These are phyloP conservation scores for Trametes cinnabarina DNA, from an alignment of 768 basidiomycete species.

Conservation along the genomic window DNA sequence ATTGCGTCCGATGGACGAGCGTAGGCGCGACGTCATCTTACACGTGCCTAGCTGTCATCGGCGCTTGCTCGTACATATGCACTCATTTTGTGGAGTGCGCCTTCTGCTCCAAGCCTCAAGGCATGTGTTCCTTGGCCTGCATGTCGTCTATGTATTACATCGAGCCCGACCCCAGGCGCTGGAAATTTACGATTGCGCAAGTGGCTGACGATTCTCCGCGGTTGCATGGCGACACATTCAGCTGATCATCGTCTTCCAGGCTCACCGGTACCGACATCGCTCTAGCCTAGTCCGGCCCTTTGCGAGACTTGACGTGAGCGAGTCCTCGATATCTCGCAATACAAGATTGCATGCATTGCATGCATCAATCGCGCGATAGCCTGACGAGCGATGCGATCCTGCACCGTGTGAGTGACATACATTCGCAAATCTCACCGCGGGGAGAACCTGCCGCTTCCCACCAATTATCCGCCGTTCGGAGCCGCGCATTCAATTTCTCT, in stretches of 20 bases:
- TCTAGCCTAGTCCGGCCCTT: too few species aligned
- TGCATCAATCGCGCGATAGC: too few species aligned
- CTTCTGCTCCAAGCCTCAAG: neutral
- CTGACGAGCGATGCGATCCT: too few species aligned
- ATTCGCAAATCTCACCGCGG: too few species aligned
- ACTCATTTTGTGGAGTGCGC: neutral
- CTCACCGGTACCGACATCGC: too few species aligned
- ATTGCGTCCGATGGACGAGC: neutral
- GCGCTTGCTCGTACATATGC: neutral
- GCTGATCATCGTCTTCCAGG: neutral
- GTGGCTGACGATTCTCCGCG: neutral
- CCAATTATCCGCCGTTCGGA: too few species aligned
- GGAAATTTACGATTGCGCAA: neutral
- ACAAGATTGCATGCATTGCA: too few species aligned
- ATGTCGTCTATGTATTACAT: neutral
- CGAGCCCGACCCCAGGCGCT: neutral
- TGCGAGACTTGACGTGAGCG: too few species aligned
- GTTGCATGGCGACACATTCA: neutral
- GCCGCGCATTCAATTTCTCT: too few species aligned
- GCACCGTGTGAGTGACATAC: too few species aligned
- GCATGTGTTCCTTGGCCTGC: neutral
- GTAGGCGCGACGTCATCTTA: slow-evolving; percentile 3
- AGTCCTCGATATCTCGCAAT: too few species aligned
- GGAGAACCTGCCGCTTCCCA: too few species aligned
- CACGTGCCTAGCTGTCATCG: slow-evolving; percentile 3